Evolutionary conservation across 176 grass and related monocot species (phyloP), one percentile per base, ranked within the genome.

Genomic region (Aegilops speltoides): DNA sequence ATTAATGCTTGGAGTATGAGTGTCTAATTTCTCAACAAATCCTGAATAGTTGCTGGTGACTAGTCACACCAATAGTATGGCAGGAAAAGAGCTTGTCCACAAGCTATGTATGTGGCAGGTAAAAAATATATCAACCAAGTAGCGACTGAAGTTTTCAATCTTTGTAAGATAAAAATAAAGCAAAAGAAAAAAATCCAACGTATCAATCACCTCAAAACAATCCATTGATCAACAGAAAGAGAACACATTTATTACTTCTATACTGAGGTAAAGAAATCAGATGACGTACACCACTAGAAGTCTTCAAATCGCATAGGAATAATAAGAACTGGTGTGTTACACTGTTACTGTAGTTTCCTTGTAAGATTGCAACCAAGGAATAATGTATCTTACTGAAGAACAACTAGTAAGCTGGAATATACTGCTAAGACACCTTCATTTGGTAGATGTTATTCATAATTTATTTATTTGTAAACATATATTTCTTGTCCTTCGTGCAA

Each of bases 321-420:
- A 40, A 64, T 28, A 50, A 31, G 72, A 62, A 81, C 68, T 87
- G 10, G 26, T 40, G 60, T 50, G 10, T 43, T 43, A 46, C 43
- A 46, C 43, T 46, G 14, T 71, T 29, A 64, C 19, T 64, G 33
- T 80, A 25, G 13, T 43, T 69, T 70, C 25, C 64, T 78, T 45
- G 20, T 45, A 64, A 5, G 25, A 54, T 72, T 40, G 48, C 29
- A 79, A 85, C 73, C 78, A 75, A 83, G 65, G n/a, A 32, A 79
- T 32, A 38, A 32, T 15, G 80, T 74, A 73, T 88, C 45, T 76
- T 72, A 50, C 24, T 86, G 78, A 86, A 82, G 34, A 77, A 46
- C 34, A 89, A 81, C 36, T 50, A 86, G 64, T 77, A 79, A 86
- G 54, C 17, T 64, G 14, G 22, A 68, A 81, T 77, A 72, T 85